These are phyloP conservation scores for Phylloporus sp. DNA, from an alignment of 768 basidiomycete species.

Conservation along the genomic window DNA sequence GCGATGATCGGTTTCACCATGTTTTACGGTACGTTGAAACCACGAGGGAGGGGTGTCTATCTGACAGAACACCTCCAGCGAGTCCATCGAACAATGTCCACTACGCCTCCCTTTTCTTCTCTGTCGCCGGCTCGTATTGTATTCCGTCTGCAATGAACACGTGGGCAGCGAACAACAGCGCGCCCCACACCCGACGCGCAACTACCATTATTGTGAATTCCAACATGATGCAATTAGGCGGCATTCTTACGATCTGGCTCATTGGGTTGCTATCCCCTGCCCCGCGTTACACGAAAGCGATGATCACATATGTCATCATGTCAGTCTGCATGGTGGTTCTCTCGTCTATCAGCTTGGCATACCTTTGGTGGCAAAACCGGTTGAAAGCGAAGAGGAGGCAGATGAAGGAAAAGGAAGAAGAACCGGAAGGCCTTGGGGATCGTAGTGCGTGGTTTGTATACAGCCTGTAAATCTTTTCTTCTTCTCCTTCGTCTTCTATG, in stretches of 20 bases:
- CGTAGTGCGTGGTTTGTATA: conserved; percentile 53
- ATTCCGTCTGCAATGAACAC: conserved; percentile 48
- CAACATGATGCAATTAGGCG: conserved; percentile 51
- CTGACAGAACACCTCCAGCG: conserved; percentile 4
- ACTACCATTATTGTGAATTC: conserved; percentile 52
- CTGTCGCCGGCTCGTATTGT: conserved; percentile 46
- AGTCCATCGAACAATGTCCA: conserved; percentile 34
- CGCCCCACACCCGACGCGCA: conserved; percentile 51
- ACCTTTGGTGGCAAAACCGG: conserved; percentile 41
- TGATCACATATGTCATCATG: conserved; percentile 32
- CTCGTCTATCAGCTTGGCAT: conserved; percentile 34
- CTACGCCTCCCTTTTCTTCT: conserved; percentile 52
- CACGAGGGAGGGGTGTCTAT: not conserved
- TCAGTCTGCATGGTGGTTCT: conserved; percentile 37
- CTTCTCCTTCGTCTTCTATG: no score
- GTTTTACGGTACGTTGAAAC: not conserved
- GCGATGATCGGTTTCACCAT: conserved; percentile 28
- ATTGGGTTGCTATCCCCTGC: conserved; percentile 45
- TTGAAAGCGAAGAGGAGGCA: conserved; percentile 38
- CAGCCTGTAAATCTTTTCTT: conserved; percentile 32
- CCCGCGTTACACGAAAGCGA: conserved; percentile 46
- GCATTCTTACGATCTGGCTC: conserved; percentile 58
- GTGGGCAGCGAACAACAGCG: conserved; percentile 59
- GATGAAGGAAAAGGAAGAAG: conserved; percentile 30
- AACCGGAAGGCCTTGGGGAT: conserved; percentile 42